phyloP scores from a whole-genome alignment of 2,329 filamentous ascomycete species.

The Eutypa lata region DNA sequence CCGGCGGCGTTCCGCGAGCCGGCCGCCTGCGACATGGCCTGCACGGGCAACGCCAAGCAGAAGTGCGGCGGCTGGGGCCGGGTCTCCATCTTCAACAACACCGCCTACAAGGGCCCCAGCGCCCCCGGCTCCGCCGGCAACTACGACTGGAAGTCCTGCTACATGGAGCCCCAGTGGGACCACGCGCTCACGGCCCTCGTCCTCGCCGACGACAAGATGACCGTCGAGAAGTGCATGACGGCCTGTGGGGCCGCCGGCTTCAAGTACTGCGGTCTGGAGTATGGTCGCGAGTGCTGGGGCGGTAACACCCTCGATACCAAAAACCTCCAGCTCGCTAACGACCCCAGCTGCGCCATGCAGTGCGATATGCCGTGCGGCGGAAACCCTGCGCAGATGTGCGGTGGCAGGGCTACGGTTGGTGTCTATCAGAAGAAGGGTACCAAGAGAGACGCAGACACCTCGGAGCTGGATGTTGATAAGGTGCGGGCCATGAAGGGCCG shows the following conservation, averaged over 20 bases:
- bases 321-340: conserved; percentile 12
- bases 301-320: conserved; percentile 1
- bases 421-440: not conserved
- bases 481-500: not conserved
- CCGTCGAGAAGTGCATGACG: conserved; percentile 6
- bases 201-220: conserved; percentile 9
- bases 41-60: conserved; percentile 5
- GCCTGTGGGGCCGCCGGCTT: conserved; percentile 5
- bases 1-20: not conserved
- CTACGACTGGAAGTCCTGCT: conserved; percentile 6
- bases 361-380: conserved; percentile 17
- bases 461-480: too few relatives aligned
- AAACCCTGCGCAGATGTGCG: conserved; percentile 11
- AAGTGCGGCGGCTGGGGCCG: conserved; percentile 7
- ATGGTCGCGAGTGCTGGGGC: conserved; percentile 12
- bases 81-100: conserved; percentile 8
- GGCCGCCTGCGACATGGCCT: conserved; percentile 8
- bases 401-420: not conserved
- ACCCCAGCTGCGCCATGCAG: conserved; percentile 15
- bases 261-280: conserved; percentile 8
- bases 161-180: conserved; percentile 8
- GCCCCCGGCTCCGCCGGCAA: conserved; percentile 2
- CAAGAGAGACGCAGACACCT: not conserved
- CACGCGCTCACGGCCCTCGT: conserved; percentile 6
- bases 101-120: conserved; percentile 1